Percentiles rank a stretch among this genome's conserved stretches.
These are phyloP conservation scores for Diaporthe nobilis DNA, from an alignment of 2,329 filamentous ascomycete species.

Conservation along the genomic window DNA sequence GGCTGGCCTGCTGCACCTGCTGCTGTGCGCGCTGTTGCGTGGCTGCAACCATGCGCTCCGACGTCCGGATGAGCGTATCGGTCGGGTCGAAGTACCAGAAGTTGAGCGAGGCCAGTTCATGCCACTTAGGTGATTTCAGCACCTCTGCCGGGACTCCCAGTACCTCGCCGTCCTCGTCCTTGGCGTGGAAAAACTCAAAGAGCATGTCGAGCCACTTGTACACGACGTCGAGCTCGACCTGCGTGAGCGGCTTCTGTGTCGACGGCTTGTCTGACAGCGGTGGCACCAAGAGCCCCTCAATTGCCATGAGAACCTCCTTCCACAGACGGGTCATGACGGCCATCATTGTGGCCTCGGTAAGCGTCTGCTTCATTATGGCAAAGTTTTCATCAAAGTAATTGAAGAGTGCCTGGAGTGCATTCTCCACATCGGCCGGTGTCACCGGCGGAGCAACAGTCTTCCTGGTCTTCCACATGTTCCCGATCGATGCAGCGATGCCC, in stretches of 20 bases:
- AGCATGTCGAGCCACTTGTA: slow-evolving; percentile 94
- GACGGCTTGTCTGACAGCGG: slow-evolving; percentile 96
- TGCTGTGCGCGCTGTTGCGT: slow-evolving; percentile 82
- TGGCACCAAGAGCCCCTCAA: slow-evolving; percentile 91
- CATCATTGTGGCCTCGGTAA: slow-evolving; percentile 96
- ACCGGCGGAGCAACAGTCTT: slow-evolving; percentile 69
- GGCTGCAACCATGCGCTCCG: slow-evolving; percentile 93
- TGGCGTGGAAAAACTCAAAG: slow-evolving; percentile 94
- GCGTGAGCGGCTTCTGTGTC: slow-evolving; percentile 83
- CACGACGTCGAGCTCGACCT: slow-evolving; percentile 93
- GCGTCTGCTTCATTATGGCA: slow-evolving; percentile 96
- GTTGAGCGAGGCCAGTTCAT: slow-evolving; percentile 94
- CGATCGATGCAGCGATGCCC: slow-evolving; percentile 79
- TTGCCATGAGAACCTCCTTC: slow-evolving; percentile 96
- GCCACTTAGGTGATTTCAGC: slow-evolving; percentile 97
- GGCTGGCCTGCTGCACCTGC: slow-evolving; percentile 67
- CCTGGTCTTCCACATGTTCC: slow-evolving; percentile 76
- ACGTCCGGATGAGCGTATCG: slow-evolving; percentile 92
- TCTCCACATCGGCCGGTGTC: slow-evolving; percentile 81
- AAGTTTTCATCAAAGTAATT: slow-evolving; percentile 99
- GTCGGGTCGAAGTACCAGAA: slow-evolving; percentile 99
- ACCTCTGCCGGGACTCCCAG: slow-evolving; percentile 92
- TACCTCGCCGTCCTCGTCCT: slow-evolving; percentile 85
- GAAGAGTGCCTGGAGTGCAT: slow-evolving; percentile 87
- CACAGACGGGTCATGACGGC: slow-evolving; percentile 98